Evolutionary conservation across 179 eudicot species (phyloP), one percentile per base, ranked within the genome.

Genomic region (Silene noctiflora): DNA sequence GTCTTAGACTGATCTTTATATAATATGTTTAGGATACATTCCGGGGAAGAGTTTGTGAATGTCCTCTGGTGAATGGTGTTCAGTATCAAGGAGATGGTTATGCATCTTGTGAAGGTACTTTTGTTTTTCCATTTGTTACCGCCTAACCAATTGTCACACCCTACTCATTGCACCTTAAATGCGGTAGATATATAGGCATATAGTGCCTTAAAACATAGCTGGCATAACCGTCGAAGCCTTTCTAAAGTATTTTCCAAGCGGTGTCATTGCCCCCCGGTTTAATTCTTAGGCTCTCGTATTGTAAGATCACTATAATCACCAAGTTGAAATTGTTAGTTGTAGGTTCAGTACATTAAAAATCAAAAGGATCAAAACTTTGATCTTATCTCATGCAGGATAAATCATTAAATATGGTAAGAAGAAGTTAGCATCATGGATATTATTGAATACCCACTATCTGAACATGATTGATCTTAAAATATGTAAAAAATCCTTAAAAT

Each of bases 21-120:
- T 46, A 70, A 55, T 33, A 4, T 51, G 69, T n/a, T 77, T 69
- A 94, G 99, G 99, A 95, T 76, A 95, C 99, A 19, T 95, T 93
- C 71, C 95, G 99, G 51, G 99, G 99, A 82, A 88, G 97, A 80
- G 97, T 95, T 58, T 95, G 99, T 81, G 97, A 89, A 88, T 95
- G 99, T 83, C 99, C 99, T 20, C 72, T 88, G 73, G 92, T 90
- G 62, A 85, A 95, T 69, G 99, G 99, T 44, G 98, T 95, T 74
- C 95, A 89, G 81, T 93, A 89, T 78, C 84, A 86, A 82, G 99
- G 99, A 76, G 99, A 95, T 85, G 99, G 99, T 56, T 95, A 95
- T 71, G 91, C 81, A 62, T 76, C 83, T 64, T 95, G 99, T 82
- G 83, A 81, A 86, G 96, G 98, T 95, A 88, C 59, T 12, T n/a